phyloP scores from a whole-genome alignment of 2,329 filamentous ascomycete species.

The Neofusicoccum ribis region DNA sequence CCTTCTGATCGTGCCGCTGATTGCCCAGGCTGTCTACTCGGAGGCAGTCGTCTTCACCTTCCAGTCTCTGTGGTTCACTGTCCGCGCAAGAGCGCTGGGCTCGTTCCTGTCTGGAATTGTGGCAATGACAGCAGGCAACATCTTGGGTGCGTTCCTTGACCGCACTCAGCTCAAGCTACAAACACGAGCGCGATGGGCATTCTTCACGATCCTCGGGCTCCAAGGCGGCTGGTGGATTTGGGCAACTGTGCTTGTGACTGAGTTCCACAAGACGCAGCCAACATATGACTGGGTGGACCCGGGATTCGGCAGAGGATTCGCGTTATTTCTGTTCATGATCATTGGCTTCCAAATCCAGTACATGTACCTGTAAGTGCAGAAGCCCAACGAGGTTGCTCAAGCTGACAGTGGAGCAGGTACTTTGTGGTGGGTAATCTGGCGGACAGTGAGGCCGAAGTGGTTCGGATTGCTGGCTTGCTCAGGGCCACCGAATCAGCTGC shows the following conservation, averaged over 20 bases:
- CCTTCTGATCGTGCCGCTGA: conserved; percentile 65
- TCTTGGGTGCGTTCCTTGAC: conserved; percentile 66
- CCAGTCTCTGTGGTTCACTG: conserved; percentile 65
- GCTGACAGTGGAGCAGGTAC: conserved; percentile 46
- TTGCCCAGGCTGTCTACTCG: conserved; percentile 69
- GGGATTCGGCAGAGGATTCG: conserved; percentile 67
- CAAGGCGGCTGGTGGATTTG: conserved; percentile 74
- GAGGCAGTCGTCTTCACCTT: conserved; percentile 75
- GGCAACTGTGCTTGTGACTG: conserved; percentile 65
- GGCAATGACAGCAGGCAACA: conserved; percentile 64
- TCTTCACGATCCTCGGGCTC: conserved; percentile 54
- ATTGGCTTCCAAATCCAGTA: conserved; percentile 73
- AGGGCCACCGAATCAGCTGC: conserved; percentile 71
- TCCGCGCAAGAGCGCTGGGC: conserved; percentile 67
- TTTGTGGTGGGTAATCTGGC: conserved; percentile 70
- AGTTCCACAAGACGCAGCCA: conserved; percentile 58
- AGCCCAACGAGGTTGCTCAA: background rate
- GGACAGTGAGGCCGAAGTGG: conserved; percentile 60
- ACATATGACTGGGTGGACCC: conserved; percentile 65
- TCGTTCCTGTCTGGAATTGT: conserved; percentile 70
- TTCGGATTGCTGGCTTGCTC: conserved; percentile 67
- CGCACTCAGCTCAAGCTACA: conserved; percentile 56
- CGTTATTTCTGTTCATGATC: conserved; percentile 66
- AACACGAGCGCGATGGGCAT: conserved; percentile 55
- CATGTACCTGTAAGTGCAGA: conserved; percentile 58